Evolutionary conservation across 106 monocot species (phyloP).

Genomic region (Vanilla planifolia): DNA sequence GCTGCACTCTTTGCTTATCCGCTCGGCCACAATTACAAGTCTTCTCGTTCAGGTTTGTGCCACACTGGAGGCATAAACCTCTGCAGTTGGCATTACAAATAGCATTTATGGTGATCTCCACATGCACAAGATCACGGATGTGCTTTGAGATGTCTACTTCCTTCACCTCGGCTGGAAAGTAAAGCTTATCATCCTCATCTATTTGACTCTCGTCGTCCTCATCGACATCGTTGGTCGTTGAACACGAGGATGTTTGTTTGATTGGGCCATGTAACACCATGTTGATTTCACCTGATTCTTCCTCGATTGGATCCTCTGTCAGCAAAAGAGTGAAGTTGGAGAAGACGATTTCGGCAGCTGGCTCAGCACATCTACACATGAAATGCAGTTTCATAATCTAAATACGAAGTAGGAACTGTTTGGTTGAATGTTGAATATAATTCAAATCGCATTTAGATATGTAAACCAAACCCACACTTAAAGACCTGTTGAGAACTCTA

Average conservation of each 20-base stretch:
- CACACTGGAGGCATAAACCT: slow-evolving; percentile 74
- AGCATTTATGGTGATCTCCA: slow-evolving; percentile 71
- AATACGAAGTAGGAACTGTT: too few species aligned
- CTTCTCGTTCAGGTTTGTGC: slow-evolving; percentile 61
- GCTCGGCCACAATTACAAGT: slow-evolving; percentile 41
- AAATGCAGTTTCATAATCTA: too few species aligned
- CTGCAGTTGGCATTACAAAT: slow-evolving; percentile 63
- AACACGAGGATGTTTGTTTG: slow-evolving; percentile 2
- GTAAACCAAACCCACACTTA: too few species aligned
- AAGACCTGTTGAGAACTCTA: too few species aligned
- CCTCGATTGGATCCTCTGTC: slow-evolving; percentile 62
- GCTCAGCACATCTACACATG: slow-evolving; percentile 75
- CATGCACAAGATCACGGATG: slow-evolving; percentile 67
- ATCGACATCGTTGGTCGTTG: slow-evolving; percentile 9
- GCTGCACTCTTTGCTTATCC: slow-evolving; percentile 11
- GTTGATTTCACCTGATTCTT: slow-evolving; percentile 43
- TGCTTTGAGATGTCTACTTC: slow-evolving; percentile 91
- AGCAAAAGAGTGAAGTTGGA: slow-evolving; percentile 78
- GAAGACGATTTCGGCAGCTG: slow-evolving; percentile 59
- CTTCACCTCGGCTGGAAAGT: slow-evolving; percentile 68
- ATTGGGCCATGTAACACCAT: slow-evolving; percentile 50
- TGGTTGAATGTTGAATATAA: too few species aligned
- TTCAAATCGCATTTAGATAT: too few species aligned
- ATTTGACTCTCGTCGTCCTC: slow-evolving; percentile 56
- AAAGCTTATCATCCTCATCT: slow-evolving; percentile 68